Percentiles rank a stretch among this genome's conserved stretches.
Evolutionary conservation across 306 rosid genomes (phyloP).

Genomic region (Herpetospermum pedunculosum): DNA sequence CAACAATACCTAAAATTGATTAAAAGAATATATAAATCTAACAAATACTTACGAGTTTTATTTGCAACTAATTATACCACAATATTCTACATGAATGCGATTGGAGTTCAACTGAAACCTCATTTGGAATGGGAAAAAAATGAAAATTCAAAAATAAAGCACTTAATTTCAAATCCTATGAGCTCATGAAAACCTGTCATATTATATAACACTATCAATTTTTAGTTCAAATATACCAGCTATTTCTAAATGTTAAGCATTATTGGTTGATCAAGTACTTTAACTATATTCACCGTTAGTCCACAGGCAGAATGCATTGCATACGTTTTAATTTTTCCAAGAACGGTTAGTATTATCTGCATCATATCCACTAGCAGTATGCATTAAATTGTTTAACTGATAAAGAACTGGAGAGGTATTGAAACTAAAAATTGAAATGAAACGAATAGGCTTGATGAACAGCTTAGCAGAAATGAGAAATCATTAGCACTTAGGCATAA

Average conservation of each 20-base stretch:
- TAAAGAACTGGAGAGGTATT: neutral
- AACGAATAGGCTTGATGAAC: neutral
- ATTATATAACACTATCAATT: neutral
- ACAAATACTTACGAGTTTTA: neutral
- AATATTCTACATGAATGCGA: neutral
- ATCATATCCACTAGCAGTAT: neutral
- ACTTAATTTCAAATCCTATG: neutral
- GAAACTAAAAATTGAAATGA: neutral
- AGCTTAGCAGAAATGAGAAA: neutral
- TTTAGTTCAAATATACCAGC: neutral
- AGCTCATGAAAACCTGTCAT: neutral
- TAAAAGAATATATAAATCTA: neutral
- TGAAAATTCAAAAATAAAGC: neutral
- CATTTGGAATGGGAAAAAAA: neutral
- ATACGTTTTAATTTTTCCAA: neutral
- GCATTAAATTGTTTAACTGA: neutral
- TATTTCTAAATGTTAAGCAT: neutral
- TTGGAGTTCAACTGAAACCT: neutral
- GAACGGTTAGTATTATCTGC: neutral
- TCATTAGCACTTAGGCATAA: neutral
- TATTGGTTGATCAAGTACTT: neutral
- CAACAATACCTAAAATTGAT: conserved; percentile 48
- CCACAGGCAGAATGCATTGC: neutral
- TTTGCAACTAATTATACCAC: neutral
- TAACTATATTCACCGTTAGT: neutral